Evolutionary conservation across 1,284 basidiomycete genomes (phyloP).

Genomic region (Rhodotorula sp.): DNA sequence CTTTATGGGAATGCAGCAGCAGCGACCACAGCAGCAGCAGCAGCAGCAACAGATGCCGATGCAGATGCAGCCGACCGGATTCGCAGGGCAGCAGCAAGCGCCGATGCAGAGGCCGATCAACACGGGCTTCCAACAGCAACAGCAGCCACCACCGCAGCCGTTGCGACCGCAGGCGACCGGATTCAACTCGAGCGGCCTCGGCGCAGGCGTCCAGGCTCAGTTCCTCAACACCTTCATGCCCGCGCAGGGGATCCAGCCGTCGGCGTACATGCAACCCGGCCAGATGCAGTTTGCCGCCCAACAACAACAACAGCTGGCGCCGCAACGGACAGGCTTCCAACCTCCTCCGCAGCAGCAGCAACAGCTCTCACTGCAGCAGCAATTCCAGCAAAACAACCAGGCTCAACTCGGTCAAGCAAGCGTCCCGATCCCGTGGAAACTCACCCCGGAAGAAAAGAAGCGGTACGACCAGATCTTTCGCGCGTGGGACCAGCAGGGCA

Average conservation of each 20-base stretch:
- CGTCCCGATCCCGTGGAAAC: constrained; percentile 82
- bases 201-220: constrained; percentile 72
- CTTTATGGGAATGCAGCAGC: constrained; percentile 48
- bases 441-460: constrained; percentile 90
- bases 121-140: constrained; percentile 49
- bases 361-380: constrained; percentile 65
- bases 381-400: constrained; percentile 74
- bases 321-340: constrained; percentile 11
- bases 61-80: constrained; percentile 42
- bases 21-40: background rate
- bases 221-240: constrained; percentile 66
- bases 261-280: constrained; percentile 42
- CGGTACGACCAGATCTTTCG: constrained; percentile 96
- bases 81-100: constrained; percentile 23
- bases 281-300: constrained; percentile 40
- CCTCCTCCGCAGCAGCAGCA: constrained; percentile 37
- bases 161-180: constrained; percentile 70
- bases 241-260: constrained; percentile 13
- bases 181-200: constrained; percentile 50
- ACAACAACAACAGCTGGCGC: constrained; percentile 4
- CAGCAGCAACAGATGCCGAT: constrained; percentile 46
- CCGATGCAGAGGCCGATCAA: constrained; percentile 33
- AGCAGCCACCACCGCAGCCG: constrained; percentile 62
- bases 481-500: constrained; percentile 82
- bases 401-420: constrained; percentile 63